phyloP scores from a whole-genome alignment of 306 rosid species.

The Acacia acuminata region DNA sequence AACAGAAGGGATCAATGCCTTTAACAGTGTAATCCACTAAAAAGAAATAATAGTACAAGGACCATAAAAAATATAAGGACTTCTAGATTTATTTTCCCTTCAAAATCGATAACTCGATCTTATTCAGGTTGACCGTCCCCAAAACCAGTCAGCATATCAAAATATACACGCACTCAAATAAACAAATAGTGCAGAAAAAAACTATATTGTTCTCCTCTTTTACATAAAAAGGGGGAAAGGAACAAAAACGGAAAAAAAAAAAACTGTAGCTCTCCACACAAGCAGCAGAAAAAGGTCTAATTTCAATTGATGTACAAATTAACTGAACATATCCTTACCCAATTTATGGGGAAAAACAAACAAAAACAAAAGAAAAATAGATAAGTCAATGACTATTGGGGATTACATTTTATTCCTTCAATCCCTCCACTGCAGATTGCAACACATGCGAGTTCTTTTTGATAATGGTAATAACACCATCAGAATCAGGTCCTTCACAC shows the following conservation, averaged over 20 bases:
- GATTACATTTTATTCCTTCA: background rate
- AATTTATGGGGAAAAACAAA: background rate
- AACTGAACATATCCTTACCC: background rate
- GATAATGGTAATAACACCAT: background rate
- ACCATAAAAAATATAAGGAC: too few species aligned
- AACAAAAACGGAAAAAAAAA: background rate
- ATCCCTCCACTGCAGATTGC: too few species aligned
- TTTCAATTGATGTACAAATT: background rate
- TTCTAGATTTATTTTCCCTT: too few species aligned
- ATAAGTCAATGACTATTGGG: background rate
- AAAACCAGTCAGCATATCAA: background rate
- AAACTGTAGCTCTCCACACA: background rate
- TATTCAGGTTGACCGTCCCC: background rate
- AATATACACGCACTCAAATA: background rate
- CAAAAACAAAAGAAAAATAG: background rate
- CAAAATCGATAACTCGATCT: background rate
- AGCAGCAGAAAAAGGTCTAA: background rate
- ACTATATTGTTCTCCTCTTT: background rate
- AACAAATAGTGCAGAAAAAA: too few species aligned
- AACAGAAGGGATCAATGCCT: too few species aligned
- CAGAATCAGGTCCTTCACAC: slow-evolving; percentile 10
- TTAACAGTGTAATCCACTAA: too few species aligned
- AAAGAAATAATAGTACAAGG: too few species aligned
- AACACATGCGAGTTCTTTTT: background rate
- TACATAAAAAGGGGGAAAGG: background rate